Conservation (phyloP, 495 filamentous ascomycete genomes). For the Talaromyces borbonicus region DNA sequence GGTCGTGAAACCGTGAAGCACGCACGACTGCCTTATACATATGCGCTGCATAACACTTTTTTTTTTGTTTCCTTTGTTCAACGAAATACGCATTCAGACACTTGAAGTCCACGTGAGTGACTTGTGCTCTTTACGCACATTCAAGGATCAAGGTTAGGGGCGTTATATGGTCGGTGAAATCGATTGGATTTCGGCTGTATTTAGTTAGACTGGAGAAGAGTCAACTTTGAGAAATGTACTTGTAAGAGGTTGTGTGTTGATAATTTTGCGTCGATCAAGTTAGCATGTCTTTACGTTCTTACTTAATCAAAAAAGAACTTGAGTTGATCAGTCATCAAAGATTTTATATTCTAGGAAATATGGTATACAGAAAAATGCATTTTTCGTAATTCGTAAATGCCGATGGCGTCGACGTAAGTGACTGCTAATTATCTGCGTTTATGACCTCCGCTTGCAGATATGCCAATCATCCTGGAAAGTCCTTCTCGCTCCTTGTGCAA, state of each 20-base stretch:
- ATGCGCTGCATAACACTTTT: slow-evolving; percentile 1
- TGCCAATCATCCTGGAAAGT: slow-evolving; percentile 27
- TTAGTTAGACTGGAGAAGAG: no score
- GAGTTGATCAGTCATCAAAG: not conserved
- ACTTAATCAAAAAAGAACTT: not conserved
- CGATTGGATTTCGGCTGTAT: no score
- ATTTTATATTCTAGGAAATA: not conserved
- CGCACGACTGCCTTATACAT: not conserved
- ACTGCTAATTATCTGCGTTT: slow-evolving; percentile 21
- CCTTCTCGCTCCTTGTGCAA: slow-evolving; percentile 36
- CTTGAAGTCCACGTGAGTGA: no score
- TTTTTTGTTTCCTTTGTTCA: slow-evolving; percentile 12
- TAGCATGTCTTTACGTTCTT: no score
- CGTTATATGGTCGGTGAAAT: no score
- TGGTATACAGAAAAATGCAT: slow-evolving; percentile 1
- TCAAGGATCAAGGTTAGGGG: no score
- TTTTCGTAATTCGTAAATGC: slow-evolving; percentile 7
- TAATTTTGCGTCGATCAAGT: no score
- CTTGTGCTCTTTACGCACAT: no score
- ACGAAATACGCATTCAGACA: not conserved
- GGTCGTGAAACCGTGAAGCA: slow-evolving; percentile 15
- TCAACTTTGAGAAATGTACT: not conserved
- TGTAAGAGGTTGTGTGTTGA: no score
- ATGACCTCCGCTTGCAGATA: slow-evolving; percentile 14
- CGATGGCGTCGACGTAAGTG: not conserved